phyloP scores from a whole-genome alignment of 2,329 filamentous ascomycete genomes.

The Trichoderma asperellum region DNA sequence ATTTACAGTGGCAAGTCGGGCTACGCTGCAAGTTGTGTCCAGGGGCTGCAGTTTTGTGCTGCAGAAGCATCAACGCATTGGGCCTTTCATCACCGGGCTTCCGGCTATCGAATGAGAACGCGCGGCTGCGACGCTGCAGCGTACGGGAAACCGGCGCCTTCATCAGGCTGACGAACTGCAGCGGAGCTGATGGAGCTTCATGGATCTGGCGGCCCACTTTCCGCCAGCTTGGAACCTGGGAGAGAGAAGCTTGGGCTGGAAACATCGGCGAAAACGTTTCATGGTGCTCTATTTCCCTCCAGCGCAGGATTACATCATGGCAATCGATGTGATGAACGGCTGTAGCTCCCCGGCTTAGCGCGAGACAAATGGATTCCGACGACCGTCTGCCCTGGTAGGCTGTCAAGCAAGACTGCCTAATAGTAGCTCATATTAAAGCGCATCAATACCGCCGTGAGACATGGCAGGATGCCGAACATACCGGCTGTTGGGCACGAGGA shows the following conservation, averaged over 20 bases:
- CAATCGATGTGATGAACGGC: background rate
- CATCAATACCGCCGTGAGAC: background rate
- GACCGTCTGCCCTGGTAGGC: background rate
- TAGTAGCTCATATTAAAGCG: background rate
- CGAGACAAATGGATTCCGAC: background rate
- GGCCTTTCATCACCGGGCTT: conserved; percentile 9
- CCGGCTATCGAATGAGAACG: conserved; percentile 12
- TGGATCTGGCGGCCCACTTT: conserved; percentile 18
- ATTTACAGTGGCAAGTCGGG: background rate
- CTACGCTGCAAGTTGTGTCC: background rate
- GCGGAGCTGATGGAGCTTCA: conserved; percentile 19
- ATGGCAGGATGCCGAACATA: conserved; percentile 2
- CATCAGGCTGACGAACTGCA: background rate
- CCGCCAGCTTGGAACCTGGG: conserved; percentile 1
- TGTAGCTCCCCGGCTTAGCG: background rate
- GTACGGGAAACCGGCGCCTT: background rate
- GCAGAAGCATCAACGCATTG: background rate
- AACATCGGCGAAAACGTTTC: background rate
- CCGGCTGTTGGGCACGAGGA: background rate
- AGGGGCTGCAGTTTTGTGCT: background rate
- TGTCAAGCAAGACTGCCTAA: background rate
- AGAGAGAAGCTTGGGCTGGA: conserved; percentile 1
- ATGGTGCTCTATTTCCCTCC: background rate
- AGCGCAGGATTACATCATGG: conserved; percentile 22
- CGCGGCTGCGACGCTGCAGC: conserved; percentile 2